A percentile compares a stretch with the other conserved stretches of the same genome.
phyloP scores from a whole-genome alignment of 2,329 filamentous ascomycete genomes.

The Alternaria metachromatica region DNA sequence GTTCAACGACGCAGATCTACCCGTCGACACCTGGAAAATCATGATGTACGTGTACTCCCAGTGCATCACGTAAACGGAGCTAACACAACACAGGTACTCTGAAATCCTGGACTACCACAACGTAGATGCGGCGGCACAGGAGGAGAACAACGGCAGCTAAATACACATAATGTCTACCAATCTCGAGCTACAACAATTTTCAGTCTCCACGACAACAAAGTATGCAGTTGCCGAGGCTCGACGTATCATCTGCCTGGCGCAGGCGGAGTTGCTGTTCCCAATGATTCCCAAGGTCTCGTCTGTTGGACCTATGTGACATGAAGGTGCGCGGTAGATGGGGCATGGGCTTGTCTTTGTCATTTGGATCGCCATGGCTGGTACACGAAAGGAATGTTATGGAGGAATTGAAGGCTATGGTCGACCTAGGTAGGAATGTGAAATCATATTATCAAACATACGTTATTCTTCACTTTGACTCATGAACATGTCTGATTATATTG shows the following conservation, averaged over 20 bases:
- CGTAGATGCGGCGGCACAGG: conserved; percentile 70
- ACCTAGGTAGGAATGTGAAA: conserved; percentile 22
- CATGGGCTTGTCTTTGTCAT: conserved; percentile 16
- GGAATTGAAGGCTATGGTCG: conserved; percentile 8
- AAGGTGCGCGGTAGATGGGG: conserved; percentile 24
- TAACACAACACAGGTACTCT: conserved; percentile 75
- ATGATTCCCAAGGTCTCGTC: conserved; percentile 26
- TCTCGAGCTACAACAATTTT: conserved; percentile 17
- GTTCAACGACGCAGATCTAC: conserved; percentile 96
- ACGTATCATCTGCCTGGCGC: conserved; percentile 21
- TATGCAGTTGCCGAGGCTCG: conserved; percentile 14
- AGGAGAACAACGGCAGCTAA: conserved; percentile 46
- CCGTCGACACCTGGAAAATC: conserved; percentile 99
- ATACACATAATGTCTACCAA: conserved; percentile 4
- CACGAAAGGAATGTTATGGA: conserved; percentile 14
- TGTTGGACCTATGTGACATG: conserved; percentile 16
- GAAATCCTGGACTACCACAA: conserved; percentile 99
- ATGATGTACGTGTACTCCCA: conserved; percentile 77
- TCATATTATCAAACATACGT: conserved; percentile 11
- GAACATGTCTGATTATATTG: not conserved
- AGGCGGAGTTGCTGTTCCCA: conserved; percentile 20
- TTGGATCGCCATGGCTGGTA: conserved; percentile 21
- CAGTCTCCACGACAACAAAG: conserved; percentile 17
- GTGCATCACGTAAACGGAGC: not conserved
- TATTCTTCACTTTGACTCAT: conserved; percentile 6